phyloP scores from a whole-genome alignment of 2,329 filamentous ascomycete species.

The Arthroderma sp. region DNA sequence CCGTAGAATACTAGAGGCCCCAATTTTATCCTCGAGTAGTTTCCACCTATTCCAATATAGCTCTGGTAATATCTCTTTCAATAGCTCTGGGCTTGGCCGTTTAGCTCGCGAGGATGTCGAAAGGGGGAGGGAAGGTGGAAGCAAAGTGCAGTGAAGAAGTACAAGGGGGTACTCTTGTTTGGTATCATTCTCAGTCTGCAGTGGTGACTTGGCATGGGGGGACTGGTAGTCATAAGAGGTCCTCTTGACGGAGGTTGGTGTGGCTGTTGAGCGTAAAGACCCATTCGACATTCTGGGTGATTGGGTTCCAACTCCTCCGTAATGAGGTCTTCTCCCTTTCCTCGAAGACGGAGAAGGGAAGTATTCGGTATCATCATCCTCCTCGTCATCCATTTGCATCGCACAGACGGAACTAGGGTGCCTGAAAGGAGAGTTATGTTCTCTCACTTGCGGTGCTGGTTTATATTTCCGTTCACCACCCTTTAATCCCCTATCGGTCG shows the following conservation, averaged over 20 bases:
- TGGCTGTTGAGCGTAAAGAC: slow-evolving; percentile 21
- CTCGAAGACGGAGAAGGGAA: slow-evolving; percentile 19
- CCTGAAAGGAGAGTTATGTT: slow-evolving; percentile 27
- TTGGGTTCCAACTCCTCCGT: slow-evolving; percentile 4
- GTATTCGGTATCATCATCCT: slow-evolving; percentile 29
- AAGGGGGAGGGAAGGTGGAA: slow-evolving; percentile 35
- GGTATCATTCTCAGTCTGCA: background rate
- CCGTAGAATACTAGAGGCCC: slow-evolving; percentile 40
- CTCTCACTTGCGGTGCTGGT: slow-evolving; percentile 18
- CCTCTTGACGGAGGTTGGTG: slow-evolving; percentile 19
- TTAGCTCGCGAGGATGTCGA: slow-evolving; percentile 30
- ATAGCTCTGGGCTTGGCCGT: slow-evolving; percentile 26
- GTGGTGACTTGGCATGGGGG: slow-evolving; percentile 11
- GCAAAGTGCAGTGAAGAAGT: slow-evolving; percentile 46
- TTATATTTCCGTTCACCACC: slow-evolving; percentile 9
- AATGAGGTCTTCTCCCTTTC: background rate
- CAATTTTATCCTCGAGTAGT: slow-evolving; percentile 41
- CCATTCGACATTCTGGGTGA: slow-evolving; percentile 17
- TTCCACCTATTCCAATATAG: slow-evolving; percentile 35
- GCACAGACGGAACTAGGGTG: slow-evolving; percentile 34
- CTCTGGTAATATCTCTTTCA: slow-evolving; percentile 38
- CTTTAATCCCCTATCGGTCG: background rate
- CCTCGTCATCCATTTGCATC: slow-evolving; percentile 21
- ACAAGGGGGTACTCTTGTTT: slow-evolving; percentile 44
- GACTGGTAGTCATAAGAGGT: slow-evolving; percentile 25